phyloP scores from a whole-genome alignment of 305 asterid species.

The Lippia alba region DNA sequence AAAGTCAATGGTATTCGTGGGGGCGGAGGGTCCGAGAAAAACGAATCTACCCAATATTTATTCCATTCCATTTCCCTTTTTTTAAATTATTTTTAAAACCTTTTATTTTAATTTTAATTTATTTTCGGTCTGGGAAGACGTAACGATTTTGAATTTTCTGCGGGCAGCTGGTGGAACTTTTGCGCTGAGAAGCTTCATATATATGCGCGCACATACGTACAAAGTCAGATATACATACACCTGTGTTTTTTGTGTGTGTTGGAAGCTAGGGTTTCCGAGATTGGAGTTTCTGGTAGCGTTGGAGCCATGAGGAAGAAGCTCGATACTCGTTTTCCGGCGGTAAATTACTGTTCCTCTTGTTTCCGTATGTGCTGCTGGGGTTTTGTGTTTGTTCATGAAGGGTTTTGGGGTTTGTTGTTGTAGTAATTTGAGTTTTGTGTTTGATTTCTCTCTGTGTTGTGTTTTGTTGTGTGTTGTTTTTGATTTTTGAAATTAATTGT shows the following conservation, averaged over 20 bases:
- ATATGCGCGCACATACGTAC: neutral
- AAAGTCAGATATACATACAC: neutral
- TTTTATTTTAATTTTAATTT: neutral
- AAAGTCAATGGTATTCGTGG: constrained; percentile 20
- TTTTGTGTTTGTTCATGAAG: neutral
- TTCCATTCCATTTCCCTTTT: neutral
- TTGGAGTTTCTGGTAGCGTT: constrained; percentile 30
- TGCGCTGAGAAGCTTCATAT: constrained; percentile 16
- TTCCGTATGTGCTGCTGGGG: neutral
- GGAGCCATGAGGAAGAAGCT: constrained; percentile 60
- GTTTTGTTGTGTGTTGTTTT: neutral
- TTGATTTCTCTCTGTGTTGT: too few relatives aligned
- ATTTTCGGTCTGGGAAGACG: constrained; percentile 21
- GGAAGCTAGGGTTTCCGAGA: constrained; percentile 41
- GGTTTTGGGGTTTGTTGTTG: neutral
- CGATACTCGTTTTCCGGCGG: constrained; percentile 66
- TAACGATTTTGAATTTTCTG: constrained; percentile 33
- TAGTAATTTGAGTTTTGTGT: neutral
- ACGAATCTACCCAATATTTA: constrained; percentile 27
- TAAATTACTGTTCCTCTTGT: constrained; percentile 25
- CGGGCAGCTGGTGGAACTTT: constrained; percentile 33
- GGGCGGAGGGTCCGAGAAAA: constrained; percentile 34
- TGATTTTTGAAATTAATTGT: neutral
- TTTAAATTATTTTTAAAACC: neutral
- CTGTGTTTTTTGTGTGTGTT: neutral